Evolutionary conservation across 768 basidiomycete genomes (phyloP), one percentile per base, ranked within the genome.

Genomic region (Hericium erinaceus): DNA sequence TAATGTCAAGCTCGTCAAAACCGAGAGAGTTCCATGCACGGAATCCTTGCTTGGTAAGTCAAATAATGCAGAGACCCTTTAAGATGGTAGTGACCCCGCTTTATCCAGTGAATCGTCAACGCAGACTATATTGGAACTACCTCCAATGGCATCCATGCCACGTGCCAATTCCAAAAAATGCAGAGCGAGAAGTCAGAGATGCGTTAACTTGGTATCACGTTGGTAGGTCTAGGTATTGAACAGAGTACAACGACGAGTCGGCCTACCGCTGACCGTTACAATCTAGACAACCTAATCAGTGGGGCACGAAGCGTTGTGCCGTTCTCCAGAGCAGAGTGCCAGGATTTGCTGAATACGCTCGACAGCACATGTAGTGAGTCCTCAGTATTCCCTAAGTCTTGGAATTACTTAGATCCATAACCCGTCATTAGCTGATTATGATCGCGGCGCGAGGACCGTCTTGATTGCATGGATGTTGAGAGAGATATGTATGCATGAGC

Each of bases 301-400:
- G 77, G 76, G 22, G 48, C 69, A 3, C 70, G 64, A 48, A 78
- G 77, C 60, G 66, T 71, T 2, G 78, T 76, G 15, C 80, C 81
- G 2, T 82, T 82, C 59, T 80, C 80, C 1, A 80, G 79, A 64
- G 51, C 57, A 2, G 80, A 82, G 68, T 81, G 80, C 53, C 76
- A 80, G 61, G 77, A 81, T 53, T 67, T 82, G 15, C 67, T 75
- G 2, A 66, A 67, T n/a, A 64, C 77, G 7, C 55, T 68, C 1
- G 59, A 63, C 2, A 53, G 53, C 4, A 51, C 58, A 13, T 56
- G 56, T 59, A 53, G 67, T 65, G 39, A 60, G 26, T 7, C 48
- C 24, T 44, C 28, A 40, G 1, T 40, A 44, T 15, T 13, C 15
- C n/a, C 7, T 20, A 26, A 39, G 26, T 37, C 16, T 39, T 48